A percentile compares a stretch with the other conserved stretches of the same genome.
Evolutionary conservation across 1,284 basidiomycete species (phyloP).

Genomic region (Tylopilus orsonianus): DNA sequence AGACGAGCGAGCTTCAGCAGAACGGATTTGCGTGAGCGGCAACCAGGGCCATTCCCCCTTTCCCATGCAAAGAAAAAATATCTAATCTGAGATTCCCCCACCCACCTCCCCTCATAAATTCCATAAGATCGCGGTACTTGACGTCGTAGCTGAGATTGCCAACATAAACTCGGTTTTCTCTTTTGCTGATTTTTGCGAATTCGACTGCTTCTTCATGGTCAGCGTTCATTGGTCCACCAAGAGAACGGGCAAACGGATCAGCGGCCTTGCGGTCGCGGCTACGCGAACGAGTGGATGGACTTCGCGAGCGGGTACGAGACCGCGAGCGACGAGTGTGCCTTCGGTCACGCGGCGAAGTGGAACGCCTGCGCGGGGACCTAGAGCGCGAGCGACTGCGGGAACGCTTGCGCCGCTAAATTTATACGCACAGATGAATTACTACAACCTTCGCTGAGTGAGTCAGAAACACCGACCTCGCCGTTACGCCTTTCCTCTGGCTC

Average conservation of each 20-base stretch:
- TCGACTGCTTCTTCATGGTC: slow-evolving; percentile 86
- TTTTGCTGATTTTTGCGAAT: slow-evolving; percentile 90
- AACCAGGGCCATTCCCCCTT: slow-evolving; percentile 26
- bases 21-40: slow-evolving; percentile 35
- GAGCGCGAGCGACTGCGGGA: slow-evolving; percentile 59
- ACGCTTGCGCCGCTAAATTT: slow-evolving; percentile 51
- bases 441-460: background rate
- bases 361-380: slow-evolving; percentile 62
- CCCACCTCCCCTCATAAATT: slow-evolving; percentile 99
- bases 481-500: slow-evolving; percentile 71
- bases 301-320: slow-evolving; percentile 51
- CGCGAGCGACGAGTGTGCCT: slow-evolving; percentile 56
- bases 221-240: slow-evolving; percentile 90
- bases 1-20: slow-evolving; percentile 37
- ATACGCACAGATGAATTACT: slow-evolving; percentile 10
- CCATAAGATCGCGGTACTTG: slow-evolving; percentile 96
- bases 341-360: slow-evolving; percentile 51
- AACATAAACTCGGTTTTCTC: slow-evolving; percentile 97
- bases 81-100: slow-evolving; percentile 66
- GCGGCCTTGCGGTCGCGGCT: slow-evolving; percentile 61
- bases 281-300: slow-evolving; percentile 57
- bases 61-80: slow-evolving; percentile 39
- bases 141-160: slow-evolving; percentile 98
- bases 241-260: slow-evolving; percentile 73
- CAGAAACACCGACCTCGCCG: slow-evolving; percentile 49